Conservation (phyloP, 306 rosid genomes). For the Psophocarpus tetragonolobus region DNA sequence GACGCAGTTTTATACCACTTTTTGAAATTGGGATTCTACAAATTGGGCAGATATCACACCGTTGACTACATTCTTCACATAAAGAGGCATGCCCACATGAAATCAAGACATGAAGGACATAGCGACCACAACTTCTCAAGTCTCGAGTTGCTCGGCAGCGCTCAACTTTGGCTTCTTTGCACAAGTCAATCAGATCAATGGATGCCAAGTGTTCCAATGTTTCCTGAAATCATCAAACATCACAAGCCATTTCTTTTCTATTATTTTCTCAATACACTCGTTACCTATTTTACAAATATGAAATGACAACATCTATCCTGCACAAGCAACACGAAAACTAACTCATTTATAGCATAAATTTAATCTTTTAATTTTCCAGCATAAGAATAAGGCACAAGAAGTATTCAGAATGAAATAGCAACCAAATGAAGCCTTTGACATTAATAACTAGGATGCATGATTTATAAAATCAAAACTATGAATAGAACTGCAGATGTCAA, state of each 20-base stretch:
- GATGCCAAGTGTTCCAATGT: conserved; percentile 88
- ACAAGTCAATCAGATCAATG: conserved; percentile 77
- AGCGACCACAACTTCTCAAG: conserved; percentile 94
- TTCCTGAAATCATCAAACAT: conserved; percentile 56
- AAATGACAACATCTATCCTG: conserved; percentile 10
- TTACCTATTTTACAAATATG: background rate
- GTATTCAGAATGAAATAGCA: conserved; percentile 16
- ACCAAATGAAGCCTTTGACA: background rate
- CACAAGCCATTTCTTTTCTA: conserved; percentile 9
- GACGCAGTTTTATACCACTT: conserved; percentile 54
- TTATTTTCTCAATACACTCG: background rate
- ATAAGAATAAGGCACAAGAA: background rate
- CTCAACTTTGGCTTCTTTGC: conserved; percentile 95
- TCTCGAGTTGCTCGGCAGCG: conserved; percentile 96
- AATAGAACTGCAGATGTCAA: background rate
- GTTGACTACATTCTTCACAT: conserved; percentile 90
- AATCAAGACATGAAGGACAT: conserved; percentile 66
- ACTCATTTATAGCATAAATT: background rate
- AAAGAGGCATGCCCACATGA: conserved; percentile 95
- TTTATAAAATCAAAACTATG: background rate
- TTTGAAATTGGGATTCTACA: conserved; percentile 77
- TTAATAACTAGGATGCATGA: background rate
- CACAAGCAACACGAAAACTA: conserved; percentile 1
- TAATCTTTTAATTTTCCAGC: background rate
- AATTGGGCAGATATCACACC: conserved; percentile 89